Base-by-base conservation (phyloP, 1,284 basidiomycete species). In the Limonomyces culmigenus region DNA sequence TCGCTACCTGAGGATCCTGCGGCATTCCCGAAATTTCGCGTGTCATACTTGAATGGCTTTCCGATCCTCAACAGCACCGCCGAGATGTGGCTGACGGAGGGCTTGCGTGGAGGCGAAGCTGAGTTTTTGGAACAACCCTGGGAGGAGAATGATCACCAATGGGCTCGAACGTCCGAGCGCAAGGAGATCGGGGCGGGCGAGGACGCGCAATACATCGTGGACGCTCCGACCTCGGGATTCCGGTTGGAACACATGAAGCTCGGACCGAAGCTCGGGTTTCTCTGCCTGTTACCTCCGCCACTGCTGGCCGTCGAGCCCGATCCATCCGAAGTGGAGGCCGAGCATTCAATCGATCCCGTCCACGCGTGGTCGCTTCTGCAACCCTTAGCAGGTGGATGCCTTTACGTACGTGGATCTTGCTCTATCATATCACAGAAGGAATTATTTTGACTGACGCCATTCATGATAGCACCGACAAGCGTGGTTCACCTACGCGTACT, bases 401-500 rank as follows among this genome's bases (percentile, higher is more conserved):
- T 86, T 54, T 86, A 84, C 56, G 81, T 86, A 59, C 52, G 77
- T 65, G 37, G 23, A 35, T 42, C 38, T 43, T 36, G 29, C 21
- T 17, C n/a, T 16, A 38, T 38, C 29, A 34, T 35, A 29, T 18
- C 10, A 27, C 25, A n/a, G n/a, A n/a, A 8, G 23, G 8, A 27
- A 27, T 45, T 37, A 42, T 35, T 16, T 36, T 32, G 29, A 30
- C 17, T 36, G 35, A 44, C 39, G n/a, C n/a, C n/a, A 43, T 36
- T 17, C 37, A 47, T 38, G 41, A 43, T 48, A 86, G 81, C 76
- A 80, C 53, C 70, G 73, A 47, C 80, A 85, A 65, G 70, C 77
- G 29, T 96, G 91, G 91, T 95, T 93, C 60, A 95, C 89, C 30
- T 95, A 93, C 56, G 79, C 85, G 40, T 93, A 93, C 58, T 93